A percentile compares a stretch with the other conserved stretches of the same genome.
Conservation (phyloP, 2,329 filamentous ascomycete species). For the Aureobasidium sp. region DNA sequence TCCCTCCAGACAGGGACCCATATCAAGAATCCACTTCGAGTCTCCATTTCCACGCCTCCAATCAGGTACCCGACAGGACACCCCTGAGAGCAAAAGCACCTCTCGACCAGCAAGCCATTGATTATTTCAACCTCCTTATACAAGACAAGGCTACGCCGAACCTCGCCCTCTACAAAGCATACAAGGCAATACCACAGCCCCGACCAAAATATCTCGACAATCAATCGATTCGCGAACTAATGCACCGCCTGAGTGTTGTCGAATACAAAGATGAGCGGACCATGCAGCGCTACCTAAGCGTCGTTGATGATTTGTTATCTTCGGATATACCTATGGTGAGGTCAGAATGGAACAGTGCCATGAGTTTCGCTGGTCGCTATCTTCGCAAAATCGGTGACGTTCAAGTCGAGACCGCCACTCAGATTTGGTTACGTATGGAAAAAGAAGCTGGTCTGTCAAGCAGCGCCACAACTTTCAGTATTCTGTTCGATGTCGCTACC, state of each 20-base stretch:
- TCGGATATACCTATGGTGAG: conserved; percentile 61
- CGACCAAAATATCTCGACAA: conserved; percentile 46
- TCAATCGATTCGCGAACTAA: conserved; percentile 53
- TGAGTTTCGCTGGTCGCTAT: conserved; percentile 71
- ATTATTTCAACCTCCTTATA: background rate
- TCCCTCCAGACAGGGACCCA: background rate
- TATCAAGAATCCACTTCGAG: background rate
- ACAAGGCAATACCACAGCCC: conserved; percentile 47
- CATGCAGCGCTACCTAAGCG: conserved; percentile 75
- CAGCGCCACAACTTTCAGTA: conserved; percentile 81
- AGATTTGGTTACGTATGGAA: conserved; percentile 89
- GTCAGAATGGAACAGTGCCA: conserved; percentile 75
- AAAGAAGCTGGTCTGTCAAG: conserved; percentile 55
- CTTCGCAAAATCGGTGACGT: conserved; percentile 51
- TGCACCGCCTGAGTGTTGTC: conserved; percentile 62
- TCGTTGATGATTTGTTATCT: conserved; percentile 75
- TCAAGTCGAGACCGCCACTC: conserved; percentile 62
- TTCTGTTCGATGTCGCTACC: conserved; percentile 81
- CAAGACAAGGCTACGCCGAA: background rate
- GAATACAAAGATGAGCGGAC: conserved; percentile 41
- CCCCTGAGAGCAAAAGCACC: background rate
- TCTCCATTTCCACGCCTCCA: background rate
- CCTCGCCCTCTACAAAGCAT: conserved; percentile 45
- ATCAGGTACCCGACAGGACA: background rate
- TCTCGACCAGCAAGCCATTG: background rate